These are phyloP conservation scores for Paramecium octaurelia DNA, from an alignment of 73 alveolate genomes.

Conservation along the genomic window DNA sequence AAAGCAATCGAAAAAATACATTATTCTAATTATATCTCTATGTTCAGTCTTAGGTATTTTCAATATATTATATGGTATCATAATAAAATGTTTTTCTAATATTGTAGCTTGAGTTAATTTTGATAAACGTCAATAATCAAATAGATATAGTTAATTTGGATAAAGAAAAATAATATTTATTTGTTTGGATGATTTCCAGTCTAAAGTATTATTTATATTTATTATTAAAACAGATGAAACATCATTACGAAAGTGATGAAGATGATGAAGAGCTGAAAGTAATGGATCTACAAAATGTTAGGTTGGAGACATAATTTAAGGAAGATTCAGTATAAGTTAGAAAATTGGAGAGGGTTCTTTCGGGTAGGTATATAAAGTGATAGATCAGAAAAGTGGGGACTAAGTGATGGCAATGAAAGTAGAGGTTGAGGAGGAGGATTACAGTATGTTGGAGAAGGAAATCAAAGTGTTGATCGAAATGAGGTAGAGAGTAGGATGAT, in stretches of 20 bases:
- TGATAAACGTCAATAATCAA: too few relatives aligned
- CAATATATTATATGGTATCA: too few relatives aligned
- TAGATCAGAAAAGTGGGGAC: background rate
- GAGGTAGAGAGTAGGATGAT: background rate
- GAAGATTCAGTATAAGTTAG: background rate
- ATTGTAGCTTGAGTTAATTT: too few relatives aligned
- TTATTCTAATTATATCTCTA: too few relatives aligned
- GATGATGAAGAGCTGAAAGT: background rate
- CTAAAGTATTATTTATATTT: background rate
- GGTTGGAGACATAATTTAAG: slow-evolving; percentile 24
- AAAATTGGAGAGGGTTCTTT: slow-evolving; percentile 46
- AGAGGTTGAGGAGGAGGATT: background rate
- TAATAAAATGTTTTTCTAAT: too few relatives aligned
- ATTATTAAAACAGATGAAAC: background rate
- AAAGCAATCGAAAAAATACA: too few relatives aligned
- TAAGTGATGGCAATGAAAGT: slow-evolving; percentile 5
- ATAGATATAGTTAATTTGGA: background rate
- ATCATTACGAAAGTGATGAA: background rate
- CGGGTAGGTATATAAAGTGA: slow-evolving; percentile 32
- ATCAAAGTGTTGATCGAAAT: slow-evolving; percentile 3
- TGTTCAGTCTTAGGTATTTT: too few relatives aligned
- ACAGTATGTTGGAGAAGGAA: slow-evolving; percentile 32
- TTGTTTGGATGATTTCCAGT: background rate
- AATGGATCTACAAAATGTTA: background rate
- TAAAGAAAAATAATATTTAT: background rate